Percentiles rank a stretch among this genome's conserved stretches.
Conservation (phyloP, 2,329 filamentous ascomycete genomes). For the Hirsutella thompsonii region DNA sequence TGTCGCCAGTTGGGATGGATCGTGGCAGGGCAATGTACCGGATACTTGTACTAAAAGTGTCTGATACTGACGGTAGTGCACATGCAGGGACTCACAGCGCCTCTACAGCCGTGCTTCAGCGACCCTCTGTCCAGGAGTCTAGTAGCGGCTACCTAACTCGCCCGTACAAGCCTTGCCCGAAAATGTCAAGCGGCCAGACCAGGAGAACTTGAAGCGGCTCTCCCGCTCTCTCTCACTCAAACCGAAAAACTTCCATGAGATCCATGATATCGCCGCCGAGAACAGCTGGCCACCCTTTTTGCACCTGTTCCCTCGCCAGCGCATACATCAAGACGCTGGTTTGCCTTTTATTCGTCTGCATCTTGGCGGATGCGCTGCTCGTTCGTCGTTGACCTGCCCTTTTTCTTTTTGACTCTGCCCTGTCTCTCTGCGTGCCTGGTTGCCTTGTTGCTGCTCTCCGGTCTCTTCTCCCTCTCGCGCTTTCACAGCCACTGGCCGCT, state of each 20-base stretch:
- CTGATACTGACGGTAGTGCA: neutral
- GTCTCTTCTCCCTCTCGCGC: neutral
- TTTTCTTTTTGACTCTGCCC: neutral
- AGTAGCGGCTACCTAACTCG: neutral
- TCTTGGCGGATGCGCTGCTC: too few species aligned
- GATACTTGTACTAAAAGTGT: neutral
- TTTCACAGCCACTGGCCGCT: neutral
- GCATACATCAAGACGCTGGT: too few species aligned
- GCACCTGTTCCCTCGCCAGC: constrained; percentile 3
- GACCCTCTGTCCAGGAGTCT: neutral
- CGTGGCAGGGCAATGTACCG: neutral
- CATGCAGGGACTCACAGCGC: neutral
- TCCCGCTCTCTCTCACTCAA: neutral
- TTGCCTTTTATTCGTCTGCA: too few species aligned
- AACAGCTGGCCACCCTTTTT: constrained; percentile 2
- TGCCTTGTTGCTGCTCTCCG: too few species aligned
- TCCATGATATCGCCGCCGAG: neutral
- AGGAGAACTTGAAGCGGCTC: constrained; percentile 15
- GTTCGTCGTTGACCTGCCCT: neutral
- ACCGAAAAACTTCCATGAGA: neutral
- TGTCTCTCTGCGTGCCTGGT: too few species aligned
- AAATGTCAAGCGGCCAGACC: constrained; percentile 15
- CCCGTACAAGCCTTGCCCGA: constrained; percentile 13
- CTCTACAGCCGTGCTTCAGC: neutral
- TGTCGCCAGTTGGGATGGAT: neutral